phyloP scores from a whole-genome alignment of 73 alveolate genomes.

The Vitrella brassicaformis region DNA sequence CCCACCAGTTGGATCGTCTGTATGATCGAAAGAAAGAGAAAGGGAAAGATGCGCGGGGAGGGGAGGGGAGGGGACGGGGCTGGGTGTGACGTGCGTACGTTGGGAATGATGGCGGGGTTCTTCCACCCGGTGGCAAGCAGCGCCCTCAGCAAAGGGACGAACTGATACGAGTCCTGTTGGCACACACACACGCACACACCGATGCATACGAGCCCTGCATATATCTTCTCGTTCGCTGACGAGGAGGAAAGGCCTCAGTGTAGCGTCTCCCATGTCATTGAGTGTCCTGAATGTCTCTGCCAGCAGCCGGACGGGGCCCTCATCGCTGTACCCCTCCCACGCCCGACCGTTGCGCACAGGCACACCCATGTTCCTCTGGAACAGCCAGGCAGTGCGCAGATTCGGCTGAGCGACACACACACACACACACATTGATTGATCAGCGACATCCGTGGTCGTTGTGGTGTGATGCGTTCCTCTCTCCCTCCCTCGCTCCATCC shows the following conservation, averaged over 20 bases:
- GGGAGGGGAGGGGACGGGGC: neutral
- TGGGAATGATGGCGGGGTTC: neutral
- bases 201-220: no score
- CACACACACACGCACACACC: no score
- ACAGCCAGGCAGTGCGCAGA: neutral
- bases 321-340: neutral
- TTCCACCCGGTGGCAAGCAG: neutral
- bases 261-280: neutral
- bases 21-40: no score
- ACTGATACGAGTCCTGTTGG: neutral
- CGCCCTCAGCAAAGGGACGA: neutral
- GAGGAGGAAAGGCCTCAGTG: neutral
- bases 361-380: neutral
- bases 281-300: neutral
- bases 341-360: neutral
- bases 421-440: no score
- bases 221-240: no score
- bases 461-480: no score
- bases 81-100: neutral
- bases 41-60: neutral
- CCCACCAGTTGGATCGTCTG: neutral
- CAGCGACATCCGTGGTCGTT: no score
- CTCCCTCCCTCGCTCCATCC: no score
- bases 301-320: neutral
- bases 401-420: no score